Conservation (phyloP, 768 basidiomycete species). For the Filobasidium wieringae region DNA sequence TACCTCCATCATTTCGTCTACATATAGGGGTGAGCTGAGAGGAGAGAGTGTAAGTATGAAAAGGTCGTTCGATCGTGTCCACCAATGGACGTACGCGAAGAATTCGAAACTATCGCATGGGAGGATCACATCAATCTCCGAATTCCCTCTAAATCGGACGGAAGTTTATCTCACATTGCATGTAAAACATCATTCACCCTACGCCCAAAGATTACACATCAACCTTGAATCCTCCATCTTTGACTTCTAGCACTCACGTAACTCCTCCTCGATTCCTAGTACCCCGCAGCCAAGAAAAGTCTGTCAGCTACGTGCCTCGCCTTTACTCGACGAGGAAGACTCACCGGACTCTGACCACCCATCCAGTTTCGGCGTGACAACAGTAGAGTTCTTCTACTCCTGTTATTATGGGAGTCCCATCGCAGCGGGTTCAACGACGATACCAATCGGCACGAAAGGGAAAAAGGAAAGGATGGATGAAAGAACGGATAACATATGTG, state of each 20-base stretch:
- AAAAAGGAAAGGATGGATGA: no score
- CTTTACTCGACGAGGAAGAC: background rate
- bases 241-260: conserved; percentile 8
- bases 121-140: background rate
- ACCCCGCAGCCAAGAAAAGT: background rate
- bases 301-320: background rate
- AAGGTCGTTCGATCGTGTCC: background rate
- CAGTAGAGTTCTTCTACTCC: conserved; percentile 19
- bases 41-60: no score
- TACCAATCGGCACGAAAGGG: no score
- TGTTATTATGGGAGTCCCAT: no score
- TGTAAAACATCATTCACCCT: conserved; percentile 20
- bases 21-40: conserved; percentile 14
- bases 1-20: conserved; percentile 18
- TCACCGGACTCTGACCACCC: conserved; percentile 14
- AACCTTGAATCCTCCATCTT: background rate
- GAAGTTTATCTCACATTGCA: conserved; percentile 9
- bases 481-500: no score
- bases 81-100: conserved; percentile 11
- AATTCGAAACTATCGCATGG: conserved; percentile 12
- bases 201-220: background rate
- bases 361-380: conserved; percentile 14
- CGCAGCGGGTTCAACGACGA: no score
- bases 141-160: background rate
- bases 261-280: conserved; percentile 17